phyloP scores from a whole-genome alignment of 78 protist genomes.

The Tieghemostelium lacteum region DNA sequence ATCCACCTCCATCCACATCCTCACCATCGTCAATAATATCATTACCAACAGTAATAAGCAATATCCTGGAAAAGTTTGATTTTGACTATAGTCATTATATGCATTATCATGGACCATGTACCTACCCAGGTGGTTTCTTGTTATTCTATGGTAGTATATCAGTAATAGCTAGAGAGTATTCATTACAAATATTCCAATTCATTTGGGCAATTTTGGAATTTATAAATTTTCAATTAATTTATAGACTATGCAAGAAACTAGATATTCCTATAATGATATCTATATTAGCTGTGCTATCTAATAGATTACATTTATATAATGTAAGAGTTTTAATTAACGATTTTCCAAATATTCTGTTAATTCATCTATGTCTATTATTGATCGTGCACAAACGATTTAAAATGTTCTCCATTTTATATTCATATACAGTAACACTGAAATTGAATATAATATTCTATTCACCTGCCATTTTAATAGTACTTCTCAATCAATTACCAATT shows the following conservation, averaged over 20 bases:
- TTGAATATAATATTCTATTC: constrained; percentile 64
- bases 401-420: constrained; percentile 50
- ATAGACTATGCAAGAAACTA: constrained; percentile 19
- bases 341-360: constrained; percentile 59
- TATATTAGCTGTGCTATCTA: constrained; percentile 54
- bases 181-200: constrained; percentile 42
- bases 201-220: constrained; percentile 71
- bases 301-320: constrained; percentile 80
- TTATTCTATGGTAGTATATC: constrained; percentile 25
- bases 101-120: constrained; percentile 85
- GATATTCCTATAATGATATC: constrained; percentile 40
- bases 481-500: constrained; percentile 2
- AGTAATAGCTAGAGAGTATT: constrained; percentile 12
- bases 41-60: background rate
- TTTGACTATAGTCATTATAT: constrained; percentile 60
- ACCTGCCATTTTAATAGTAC: constrained; percentile 63
- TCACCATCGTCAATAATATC: background rate
- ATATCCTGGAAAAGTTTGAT: background rate
- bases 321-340: constrained; percentile 80
- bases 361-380: constrained; percentile 41
- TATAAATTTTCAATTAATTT: constrained; percentile 7
- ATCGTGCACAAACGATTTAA: constrained; percentile 13
- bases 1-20: constrained; percentile 10
- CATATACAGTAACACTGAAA: constrained; percentile 65
- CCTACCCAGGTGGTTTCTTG: constrained; percentile 78